Percentiles rank a stretch among this genome's conserved stretches.
phyloP scores from a whole-genome alignment of 441 rosid genomes.

The Syzygium malaccense region DNA sequence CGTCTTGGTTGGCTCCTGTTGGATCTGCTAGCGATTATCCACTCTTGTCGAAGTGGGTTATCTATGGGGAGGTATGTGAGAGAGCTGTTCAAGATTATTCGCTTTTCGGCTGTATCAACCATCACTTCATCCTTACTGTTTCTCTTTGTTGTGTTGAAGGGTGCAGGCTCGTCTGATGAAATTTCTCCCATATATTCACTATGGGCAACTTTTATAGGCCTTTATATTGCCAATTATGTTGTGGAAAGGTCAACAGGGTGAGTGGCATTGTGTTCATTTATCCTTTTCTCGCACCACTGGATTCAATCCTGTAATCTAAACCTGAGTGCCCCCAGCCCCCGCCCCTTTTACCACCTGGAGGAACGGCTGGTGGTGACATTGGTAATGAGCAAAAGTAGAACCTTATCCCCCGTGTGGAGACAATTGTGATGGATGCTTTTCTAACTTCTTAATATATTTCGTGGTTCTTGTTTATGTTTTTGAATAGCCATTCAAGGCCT shows the following conservation, averaged over 20 bases:
- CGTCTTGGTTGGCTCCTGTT: conserved; percentile 99
- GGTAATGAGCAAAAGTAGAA: neutral
- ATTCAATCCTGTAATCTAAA: neutral
- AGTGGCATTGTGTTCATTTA: conserved; percentile 16
- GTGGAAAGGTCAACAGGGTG: conserved; percentile 99
- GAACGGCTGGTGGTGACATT: neutral
- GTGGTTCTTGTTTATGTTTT: neutral
- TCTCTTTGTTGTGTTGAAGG: conserved; percentile 2
- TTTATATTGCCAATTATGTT: conserved; percentile 96
- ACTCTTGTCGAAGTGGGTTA: conserved; percentile 94
- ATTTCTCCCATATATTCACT: conserved; percentile 96
- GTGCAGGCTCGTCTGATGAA: conserved; percentile 81
- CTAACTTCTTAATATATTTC: neutral
- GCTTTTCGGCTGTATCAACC: neutral
- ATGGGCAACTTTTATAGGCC: conserved; percentile 98
- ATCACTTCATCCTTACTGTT: neutral
- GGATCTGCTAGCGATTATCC: conserved; percentile 99
- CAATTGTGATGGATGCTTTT: neutral
- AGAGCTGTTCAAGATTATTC: neutral
- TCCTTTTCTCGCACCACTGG: neutral
- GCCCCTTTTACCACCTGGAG: neutral
- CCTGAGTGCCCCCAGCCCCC: neutral
- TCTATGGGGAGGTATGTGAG: conserved; percentile 83
- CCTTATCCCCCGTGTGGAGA: neutral
- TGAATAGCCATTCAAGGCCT: neutral